Conservation (phyloP, 768 basidiomycete species). For the Sporobolomyces phaffii region DNA sequence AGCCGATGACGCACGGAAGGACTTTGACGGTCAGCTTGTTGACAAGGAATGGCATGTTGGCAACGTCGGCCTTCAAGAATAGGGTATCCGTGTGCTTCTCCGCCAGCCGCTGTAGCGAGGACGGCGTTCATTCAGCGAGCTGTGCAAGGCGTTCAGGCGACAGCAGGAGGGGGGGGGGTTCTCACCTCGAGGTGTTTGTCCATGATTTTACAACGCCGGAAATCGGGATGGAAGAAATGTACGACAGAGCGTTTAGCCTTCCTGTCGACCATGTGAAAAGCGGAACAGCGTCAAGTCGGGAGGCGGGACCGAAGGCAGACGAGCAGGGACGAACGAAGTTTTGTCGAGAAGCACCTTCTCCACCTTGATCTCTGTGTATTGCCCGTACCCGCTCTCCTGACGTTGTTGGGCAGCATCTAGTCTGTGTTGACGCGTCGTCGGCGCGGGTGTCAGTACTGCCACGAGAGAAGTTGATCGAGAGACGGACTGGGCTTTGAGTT, state of each 20-base stretch:
- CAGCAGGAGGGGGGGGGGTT: not conserved
- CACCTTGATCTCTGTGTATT: conserved; percentile 70
- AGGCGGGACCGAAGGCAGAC: not conserved
- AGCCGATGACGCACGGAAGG: conserved; percentile 85
- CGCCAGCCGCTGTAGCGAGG: conserved; percentile 63
- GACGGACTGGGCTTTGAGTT: conserved; percentile 70
- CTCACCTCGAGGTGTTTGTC: conserved; percentile 83
- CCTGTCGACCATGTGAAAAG: conserved; percentile 48
- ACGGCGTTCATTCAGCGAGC: not conserved
- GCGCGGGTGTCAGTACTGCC: conserved; percentile 42
- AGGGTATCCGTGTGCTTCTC: conserved; percentile 80
- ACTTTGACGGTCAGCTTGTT: conserved; percentile 78
- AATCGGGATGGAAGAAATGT: conserved; percentile 91
- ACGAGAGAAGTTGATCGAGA: not conserved
- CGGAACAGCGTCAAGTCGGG: not conserved
- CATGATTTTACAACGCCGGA: conserved; percentile 91
- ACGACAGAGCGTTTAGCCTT: conserved; percentile 75
- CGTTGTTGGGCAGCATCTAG: conserved; percentile 62
- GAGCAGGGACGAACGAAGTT: conserved; percentile 65
- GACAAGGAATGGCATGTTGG: conserved; percentile 93
- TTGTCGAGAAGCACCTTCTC: conserved; percentile 84
- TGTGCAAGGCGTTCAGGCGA: not conserved
- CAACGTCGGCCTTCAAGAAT: conserved; percentile 85
- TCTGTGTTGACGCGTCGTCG: conserved; percentile 48
- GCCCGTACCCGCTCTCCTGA: conserved; percentile 67